Base-by-base conservation (phyloP, 768 basidiomycete genomes). In the Polyporus arcularius region DNA sequence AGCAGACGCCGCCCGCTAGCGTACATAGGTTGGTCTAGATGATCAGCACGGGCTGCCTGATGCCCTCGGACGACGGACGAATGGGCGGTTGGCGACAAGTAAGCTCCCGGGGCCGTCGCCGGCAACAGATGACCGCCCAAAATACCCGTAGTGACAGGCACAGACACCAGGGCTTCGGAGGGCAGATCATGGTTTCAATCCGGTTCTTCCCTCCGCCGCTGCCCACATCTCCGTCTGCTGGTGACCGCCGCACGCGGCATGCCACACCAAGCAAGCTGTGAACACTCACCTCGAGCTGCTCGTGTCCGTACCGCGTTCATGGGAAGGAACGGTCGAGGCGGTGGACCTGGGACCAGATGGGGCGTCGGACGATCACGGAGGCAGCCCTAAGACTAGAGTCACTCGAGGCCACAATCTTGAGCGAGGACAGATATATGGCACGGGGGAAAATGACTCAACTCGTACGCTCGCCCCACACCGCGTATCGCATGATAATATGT, bases 271-370 rank as follows among this genome's bases (percentile, higher is more conserved):
- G 30, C 51, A 40, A 39, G 46, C 35, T 12, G 5, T 10, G 21
- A 35, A 18, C 28, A 52, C 60, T 61, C 60, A 61, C 60, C 60
- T 61, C 41, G 60, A 35, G 41, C 31, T n/a, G 55, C 60, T 12
- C 39, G 38, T 12, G 48, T 51, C 52, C 55, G 55, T 50, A 61
- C 55, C 38, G 60, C 60, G 32, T 56, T 61, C 60, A 61, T 61
- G 21, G 42, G 30, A 16, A 28, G 26, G 14, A 15, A 39, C 40
- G 26, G 8, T 18, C 2, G 48, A 51, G 40, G 31, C 39, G 15
- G 26, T 8, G 38, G 26, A 28, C 15, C 6, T 30, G 35, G 38
- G 26, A 28, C 15, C 6, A 40, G 35, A 30, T 40, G n/a, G 4
- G 30, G 39, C 28, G 21, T 48, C 46, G 46, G 46, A 48, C 18